Evolutionary conservation across 129 eudicot genomes (phyloP), one percentile per base, ranked within the genome.

Genomic region (Silybum marianum): DNA sequence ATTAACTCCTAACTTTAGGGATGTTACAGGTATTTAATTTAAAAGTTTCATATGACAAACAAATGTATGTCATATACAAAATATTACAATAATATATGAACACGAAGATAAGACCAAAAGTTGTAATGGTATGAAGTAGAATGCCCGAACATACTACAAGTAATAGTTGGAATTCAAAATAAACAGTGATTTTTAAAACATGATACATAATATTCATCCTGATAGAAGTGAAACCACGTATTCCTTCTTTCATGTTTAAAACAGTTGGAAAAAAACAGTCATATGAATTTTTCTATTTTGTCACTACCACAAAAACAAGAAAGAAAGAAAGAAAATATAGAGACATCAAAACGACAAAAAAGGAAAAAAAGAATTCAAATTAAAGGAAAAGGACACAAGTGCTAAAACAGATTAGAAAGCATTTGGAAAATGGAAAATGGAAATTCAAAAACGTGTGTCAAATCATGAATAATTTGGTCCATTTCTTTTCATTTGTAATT

Each of bases 371-470:
- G 12, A 7, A 9, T 6, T 19, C 10, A 65, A 36, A 28, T n/a
- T n/a, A 28, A 36, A 38, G 21, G 23, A 30, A 75, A 75, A 30
- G 30, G 81, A 65, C 82, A 78, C 75, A 78, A 79, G 76, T 28
- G 76, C 42, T 13, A 38, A 79, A 79, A 28, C 65, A 67, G 42
- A 69, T 38, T 71, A 70, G 51, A 69, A 69, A 79, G 76, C 82
- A 69, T 67, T 69, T 69, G 22, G 21, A 48, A 26, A 26, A 26
- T 69, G 22, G 21, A 48, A 26, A 26, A 26, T 69, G 68, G 7
- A 16, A 40, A 67, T 54, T 39, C 3, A 9, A 19, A 36, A 77
- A 34, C 32, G 39, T n/a, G 63, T 51, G 7, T 40, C 63, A 51
- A 51, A 3, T 51, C 63, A 51, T 51, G 66, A 58, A 58, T 18